Evolutionary conservation across 306 rosid species (phyloP).

Genomic region (Quercus ilex): DNA sequence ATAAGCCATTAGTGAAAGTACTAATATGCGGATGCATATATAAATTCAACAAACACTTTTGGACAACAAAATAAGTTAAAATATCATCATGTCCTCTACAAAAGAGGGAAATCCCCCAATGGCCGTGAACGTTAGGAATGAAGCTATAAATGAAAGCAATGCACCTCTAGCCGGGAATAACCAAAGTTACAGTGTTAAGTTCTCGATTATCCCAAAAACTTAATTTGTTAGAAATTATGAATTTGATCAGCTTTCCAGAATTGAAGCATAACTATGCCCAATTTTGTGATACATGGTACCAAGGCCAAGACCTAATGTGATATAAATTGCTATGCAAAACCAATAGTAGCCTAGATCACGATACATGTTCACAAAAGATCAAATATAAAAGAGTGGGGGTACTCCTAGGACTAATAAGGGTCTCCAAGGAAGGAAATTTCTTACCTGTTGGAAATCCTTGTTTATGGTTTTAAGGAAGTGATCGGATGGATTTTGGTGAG

Average conservation of each 20-base stretch:
- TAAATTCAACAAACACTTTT: too few relatives aligned
- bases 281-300: constrained; percentile 46
- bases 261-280: constrained; percentile 20
- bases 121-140: constrained; percentile 60
- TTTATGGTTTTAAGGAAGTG: constrained; percentile 62
- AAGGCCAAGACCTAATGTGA: constrained; percentile 33
- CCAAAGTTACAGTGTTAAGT: background rate
- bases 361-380: constrained; percentile 59
- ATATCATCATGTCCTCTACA: constrained; percentile 67
- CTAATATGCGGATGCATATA: too few relatives aligned
- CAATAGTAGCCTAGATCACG: constrained; percentile 66
- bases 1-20: too few relatives aligned
- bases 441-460: constrained; percentile 62
- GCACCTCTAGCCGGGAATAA: constrained; percentile 59
- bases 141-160: constrained; percentile 39
- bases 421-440: background rate
- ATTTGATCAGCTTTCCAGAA: constrained; percentile 29
- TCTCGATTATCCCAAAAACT: background rate
- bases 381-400: background rate
- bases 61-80: constrained; percentile 9
- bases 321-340: constrained; percentile 49
- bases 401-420: too few relatives aligned
- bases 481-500: constrained; percentile 61
- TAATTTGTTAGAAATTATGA: too few relatives aligned
- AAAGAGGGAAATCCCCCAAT: constrained; percentile 80